Base-by-base conservation (phyloP, 495 filamentous ascomycete species). In the Penicillium daleae region DNA sequence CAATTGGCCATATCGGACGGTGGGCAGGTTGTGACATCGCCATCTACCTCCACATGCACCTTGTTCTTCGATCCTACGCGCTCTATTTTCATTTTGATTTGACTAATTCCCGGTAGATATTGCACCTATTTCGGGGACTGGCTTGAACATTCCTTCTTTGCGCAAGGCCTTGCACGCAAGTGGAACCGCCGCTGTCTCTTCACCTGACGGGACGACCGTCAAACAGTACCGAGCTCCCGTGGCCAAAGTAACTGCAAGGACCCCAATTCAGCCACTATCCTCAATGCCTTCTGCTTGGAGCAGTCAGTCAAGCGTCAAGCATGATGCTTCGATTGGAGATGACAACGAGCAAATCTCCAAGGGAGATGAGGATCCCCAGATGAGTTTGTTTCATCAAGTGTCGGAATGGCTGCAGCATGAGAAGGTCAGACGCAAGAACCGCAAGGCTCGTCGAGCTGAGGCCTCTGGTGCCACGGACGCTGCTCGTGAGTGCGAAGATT, bases 401-500 rank as follows among this genome's bases (percentile, higher is more conserved):
- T 79, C 82, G 22, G 86, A 89, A 60, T 97, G 93, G 93, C 79
- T 97, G 42, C 83, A 91, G 56, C 82, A 85, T 44, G 92, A 96
- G 72, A 90, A 89, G 73, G 71, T 78, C 29, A 91, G 88, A 72
- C 85, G 81, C 66, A 81, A 81, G 55, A 73, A 76, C 21, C 80
- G 80, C 56, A 85, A 82, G 60, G 68, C 66, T 29, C 70, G 70
- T 1, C 64, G 66, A 44, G 59, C 61, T 66, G 71, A 78, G 10
- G 78, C 75, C 7, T 65, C 62, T 50, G 53, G 51, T 33, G 60
- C 63, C 44, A 50, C 60, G 48, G 75, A 72, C 17, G 64, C 64
- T 37, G 42, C 65, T 33, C 60, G 60, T 26, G 71, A 68, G 19
- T 67, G 64, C 52, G 73, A 68, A 37, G 67, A 72, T 26, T 71